These are phyloP conservation scores for Nakaseomyces uthaithaninus DNA, from an alignment of 1,139 yeast genomes.

Conservation along the genomic window DNA sequence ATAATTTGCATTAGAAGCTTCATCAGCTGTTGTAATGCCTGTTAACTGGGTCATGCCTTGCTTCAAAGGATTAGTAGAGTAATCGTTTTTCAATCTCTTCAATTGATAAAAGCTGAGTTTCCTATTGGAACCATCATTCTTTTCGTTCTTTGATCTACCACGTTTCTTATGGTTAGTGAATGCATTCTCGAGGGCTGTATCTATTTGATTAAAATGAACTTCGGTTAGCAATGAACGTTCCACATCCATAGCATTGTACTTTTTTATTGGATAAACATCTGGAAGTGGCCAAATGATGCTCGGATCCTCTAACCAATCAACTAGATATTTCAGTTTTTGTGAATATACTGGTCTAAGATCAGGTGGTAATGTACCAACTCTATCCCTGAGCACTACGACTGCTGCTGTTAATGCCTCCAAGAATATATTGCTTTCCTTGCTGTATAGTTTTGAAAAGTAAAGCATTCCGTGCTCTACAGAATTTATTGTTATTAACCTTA, in stretches of 20 bases:
- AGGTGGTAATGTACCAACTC: constrained; percentile 78
- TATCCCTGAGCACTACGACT: constrained; percentile 71
- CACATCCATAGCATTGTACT: constrained; percentile 61
- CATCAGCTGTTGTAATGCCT: constrained; percentile 45
- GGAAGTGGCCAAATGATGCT: constrained; percentile 69
- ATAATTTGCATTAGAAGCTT: constrained; percentile 27
- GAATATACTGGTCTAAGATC: constrained; percentile 70
- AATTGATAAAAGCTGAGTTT: constrained; percentile 43
- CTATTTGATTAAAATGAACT: constrained; percentile 47
- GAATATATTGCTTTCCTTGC: constrained; percentile 37
- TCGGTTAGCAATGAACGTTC: constrained; percentile 73
- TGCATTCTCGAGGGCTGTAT: constrained; percentile 26
- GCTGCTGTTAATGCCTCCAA: constrained; percentile 70
- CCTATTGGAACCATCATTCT: constrained; percentile 12
- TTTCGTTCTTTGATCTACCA: constrained; percentile 13
- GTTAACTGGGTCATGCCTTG: constrained; percentile 48
- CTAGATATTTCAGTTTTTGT: constrained; percentile 55
- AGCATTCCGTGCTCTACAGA: constrained; percentile 72
- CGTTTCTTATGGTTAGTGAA: constrained; percentile 22
- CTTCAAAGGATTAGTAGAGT: constrained; percentile 57
- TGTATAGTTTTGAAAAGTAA: constrained; percentile 36
- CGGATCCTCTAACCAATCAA: constrained; percentile 47
- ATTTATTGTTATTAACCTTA: constrained; percentile 66
- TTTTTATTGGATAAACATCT: constrained; percentile 55
- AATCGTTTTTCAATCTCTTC: constrained; percentile 62